Evolutionary conservation across 805 yeast species (phyloP).

Genomic region (Saccharomycopsis synnaedendra): DNA sequence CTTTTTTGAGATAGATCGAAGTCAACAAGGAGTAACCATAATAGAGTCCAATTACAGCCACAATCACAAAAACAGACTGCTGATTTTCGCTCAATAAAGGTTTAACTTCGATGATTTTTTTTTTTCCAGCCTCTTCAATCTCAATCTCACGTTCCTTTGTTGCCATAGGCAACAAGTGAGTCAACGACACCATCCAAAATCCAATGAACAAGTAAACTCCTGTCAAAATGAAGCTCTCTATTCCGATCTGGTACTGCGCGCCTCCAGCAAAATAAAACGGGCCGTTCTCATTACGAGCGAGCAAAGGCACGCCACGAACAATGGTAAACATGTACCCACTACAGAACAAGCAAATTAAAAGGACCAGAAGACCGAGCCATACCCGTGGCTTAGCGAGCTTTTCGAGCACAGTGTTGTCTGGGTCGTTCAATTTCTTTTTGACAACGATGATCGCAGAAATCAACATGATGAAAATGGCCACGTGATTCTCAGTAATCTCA

Average conservation of each 20-base stretch:
- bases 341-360: constrained; percentile 32
- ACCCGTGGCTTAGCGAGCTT: constrained; percentile 17
- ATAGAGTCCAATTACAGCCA: constrained; percentile 25
- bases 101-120: neutral
- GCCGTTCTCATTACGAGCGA: constrained; percentile 40
- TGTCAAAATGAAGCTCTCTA: constrained; percentile 47
- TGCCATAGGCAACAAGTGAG: constrained; percentile 18
- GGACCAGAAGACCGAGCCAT: constrained; percentile 26
- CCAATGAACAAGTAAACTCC: constrained; percentile 39
- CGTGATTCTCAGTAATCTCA: constrained; percentile 7
- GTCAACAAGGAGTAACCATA: constrained; percentile 30
- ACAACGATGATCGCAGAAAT: constrained; percentile 7
- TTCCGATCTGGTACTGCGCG: constrained; percentile 56
- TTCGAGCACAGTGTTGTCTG: constrained; percentile 1
- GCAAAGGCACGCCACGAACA: constrained; percentile 50
- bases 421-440: constrained; percentile 6
- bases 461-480: constrained; percentile 4
- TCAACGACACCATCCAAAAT: constrained; percentile 28
- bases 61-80: constrained; percentile 15
- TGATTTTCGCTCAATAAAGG: constrained; percentile 2
- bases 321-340: constrained; percentile 58
- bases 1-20: constrained; percentile 34
- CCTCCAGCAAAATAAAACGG: constrained; percentile 54
- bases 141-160: neutral
- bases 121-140: neutral